A percentile compares a stretch with the other conserved stretches of the same genome.
These are phyloP conservation scores for Pseudevernia furfuracea DNA, from an alignment of 495 filamentous ascomycete species.

Conservation along the genomic window DNA sequence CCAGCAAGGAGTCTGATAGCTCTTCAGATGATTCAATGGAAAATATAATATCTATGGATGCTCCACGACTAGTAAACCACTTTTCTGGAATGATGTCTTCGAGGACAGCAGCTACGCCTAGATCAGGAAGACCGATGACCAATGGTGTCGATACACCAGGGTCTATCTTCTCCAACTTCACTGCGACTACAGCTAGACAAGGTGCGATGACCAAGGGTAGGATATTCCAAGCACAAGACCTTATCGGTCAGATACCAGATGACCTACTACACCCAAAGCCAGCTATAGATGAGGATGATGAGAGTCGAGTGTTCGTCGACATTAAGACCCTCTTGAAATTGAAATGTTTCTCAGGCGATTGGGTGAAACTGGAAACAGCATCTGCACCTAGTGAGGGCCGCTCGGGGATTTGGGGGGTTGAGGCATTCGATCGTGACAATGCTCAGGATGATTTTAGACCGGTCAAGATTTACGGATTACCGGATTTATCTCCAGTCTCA, in stretches of 20 bases:
- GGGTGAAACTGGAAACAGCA: conserved; percentile 75
- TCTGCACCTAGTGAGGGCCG: conserved; percentile 30
- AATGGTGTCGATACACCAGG: conserved; percentile 70
- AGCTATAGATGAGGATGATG: conserved; percentile 73
- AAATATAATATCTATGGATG: conserved; percentile 74
- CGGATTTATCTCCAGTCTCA: conserved; percentile 50
- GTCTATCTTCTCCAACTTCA: conserved; percentile 79
- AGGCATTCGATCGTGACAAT: conserved; percentile 41
- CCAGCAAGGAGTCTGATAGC: conserved; percentile 51
- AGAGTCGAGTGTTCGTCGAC: conserved; percentile 82
- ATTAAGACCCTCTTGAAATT: conserved; percentile 75
- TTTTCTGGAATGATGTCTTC: conserved; percentile 62
- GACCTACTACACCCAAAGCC: conserved; percentile 81
- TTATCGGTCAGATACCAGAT: conserved; percentile 63
- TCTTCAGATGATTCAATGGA: conserved; percentile 70
- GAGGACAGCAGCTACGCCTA: conserved; percentile 62
- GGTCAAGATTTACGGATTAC: conserved; percentile 78
- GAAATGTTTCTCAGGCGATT: conserved; percentile 94
- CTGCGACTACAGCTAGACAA: conserved; percentile 65
- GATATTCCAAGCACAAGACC: conserved; percentile 69
- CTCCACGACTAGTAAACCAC: conserved; percentile 65
- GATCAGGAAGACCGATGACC: conserved; percentile 50
- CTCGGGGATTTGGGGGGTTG: conserved; percentile 45
- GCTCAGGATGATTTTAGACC: conserved; percentile 57
- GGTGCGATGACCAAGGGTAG: conserved; percentile 51